Evolutionary conservation across 2,329 filamentous ascomycete genomes (phyloP).

Genomic region (Claviceps purpurea): DNA sequence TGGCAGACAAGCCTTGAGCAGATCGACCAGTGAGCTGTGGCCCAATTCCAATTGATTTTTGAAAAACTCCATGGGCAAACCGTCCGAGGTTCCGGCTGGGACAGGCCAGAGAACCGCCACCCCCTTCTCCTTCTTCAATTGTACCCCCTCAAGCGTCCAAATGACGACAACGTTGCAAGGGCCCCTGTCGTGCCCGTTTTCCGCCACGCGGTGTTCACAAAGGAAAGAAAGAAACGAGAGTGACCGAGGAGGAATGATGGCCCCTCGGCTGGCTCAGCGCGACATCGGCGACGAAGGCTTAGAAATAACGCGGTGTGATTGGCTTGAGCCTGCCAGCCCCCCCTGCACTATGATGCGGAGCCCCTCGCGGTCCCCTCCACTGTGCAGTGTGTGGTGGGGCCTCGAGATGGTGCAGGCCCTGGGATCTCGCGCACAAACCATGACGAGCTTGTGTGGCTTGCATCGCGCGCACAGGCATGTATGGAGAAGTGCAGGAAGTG

Average conservation of each 20-base stretch:
- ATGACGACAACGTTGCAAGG: slow-evolving; percentile 6
- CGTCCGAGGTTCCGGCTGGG: not conserved
- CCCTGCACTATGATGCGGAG: not conserved
- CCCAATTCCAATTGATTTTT: not conserved
- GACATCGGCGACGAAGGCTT: slow-evolving; percentile 19
- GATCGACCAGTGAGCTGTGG: not conserved
- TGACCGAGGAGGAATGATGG: no score
- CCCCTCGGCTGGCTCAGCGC: slow-evolving; percentile 9
- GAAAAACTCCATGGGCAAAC: not conserved
- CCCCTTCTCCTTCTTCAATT: not conserved
- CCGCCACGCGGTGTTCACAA: not conserved
- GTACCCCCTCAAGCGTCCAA: not conserved
- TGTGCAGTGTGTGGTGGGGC: not conserved
- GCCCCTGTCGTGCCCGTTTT: slow-evolving; percentile 6
- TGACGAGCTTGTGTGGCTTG: slow-evolving; percentile 1
- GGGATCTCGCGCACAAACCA: slow-evolving; percentile 1
- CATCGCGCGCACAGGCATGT: slow-evolving; percentile 3
- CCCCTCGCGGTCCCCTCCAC: not conserved
- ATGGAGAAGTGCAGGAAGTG: slow-evolving; percentile 13
- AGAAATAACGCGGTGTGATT: slow-evolving; percentile 19
- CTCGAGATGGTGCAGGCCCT: slow-evolving; percentile 1
- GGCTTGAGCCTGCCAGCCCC: slow-evolving; percentile 8
- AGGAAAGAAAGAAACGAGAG: not conserved
- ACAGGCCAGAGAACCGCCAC: not conserved
- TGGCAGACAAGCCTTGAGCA: not conserved